phyloP scores from a whole-genome alignment of 108 stramenopile genomes.

The Aurantiochytrium sp. region DNA sequence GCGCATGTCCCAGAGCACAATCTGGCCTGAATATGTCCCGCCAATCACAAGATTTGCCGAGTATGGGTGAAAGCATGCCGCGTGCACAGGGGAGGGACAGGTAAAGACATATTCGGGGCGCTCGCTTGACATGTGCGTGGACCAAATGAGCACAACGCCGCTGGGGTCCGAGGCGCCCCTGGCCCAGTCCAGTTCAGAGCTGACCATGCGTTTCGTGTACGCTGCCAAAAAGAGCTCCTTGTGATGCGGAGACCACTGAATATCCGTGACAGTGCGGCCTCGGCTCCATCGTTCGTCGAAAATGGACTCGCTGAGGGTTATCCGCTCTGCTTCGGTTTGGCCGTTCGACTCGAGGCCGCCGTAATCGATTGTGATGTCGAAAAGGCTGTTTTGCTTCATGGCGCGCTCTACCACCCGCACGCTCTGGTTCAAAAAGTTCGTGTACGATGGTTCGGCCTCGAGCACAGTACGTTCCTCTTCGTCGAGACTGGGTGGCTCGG shows the following conservation, averaged over 20 bases:
- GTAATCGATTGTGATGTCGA: background rate
- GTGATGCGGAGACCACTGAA: conserved; percentile 24
- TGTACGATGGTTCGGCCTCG: background rate
- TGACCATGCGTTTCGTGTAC: conserved; percentile 4
- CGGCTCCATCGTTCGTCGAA: background rate
- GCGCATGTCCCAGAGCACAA: conserved; percentile 29
- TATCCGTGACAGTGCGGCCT: background rate
- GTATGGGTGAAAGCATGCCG: conserved; percentile 25
- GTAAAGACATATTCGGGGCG: background rate
- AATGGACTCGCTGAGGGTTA: background rate
- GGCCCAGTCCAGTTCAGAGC: background rate
- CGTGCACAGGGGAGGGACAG: background rate
- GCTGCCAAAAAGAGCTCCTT: conserved; percentile 20
- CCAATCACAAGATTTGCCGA: conserved; percentile 26
- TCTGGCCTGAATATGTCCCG: conserved; percentile 32
- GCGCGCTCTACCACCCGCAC: conserved; percentile 14
- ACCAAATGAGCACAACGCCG: conserved; percentile 23
- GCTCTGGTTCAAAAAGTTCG: background rate
- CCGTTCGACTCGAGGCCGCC: background rate
- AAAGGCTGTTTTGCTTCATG: background rate
- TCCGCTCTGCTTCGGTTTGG: background rate
- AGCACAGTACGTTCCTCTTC: background rate
- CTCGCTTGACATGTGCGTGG: background rate
- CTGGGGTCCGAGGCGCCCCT: background rate
- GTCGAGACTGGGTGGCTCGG: background rate